Evolutionary conservation across 208 protist genomes (phyloP), one percentile per base, ranked within the genome.

Genomic region (Acanthamoeba royreba): DNA sequence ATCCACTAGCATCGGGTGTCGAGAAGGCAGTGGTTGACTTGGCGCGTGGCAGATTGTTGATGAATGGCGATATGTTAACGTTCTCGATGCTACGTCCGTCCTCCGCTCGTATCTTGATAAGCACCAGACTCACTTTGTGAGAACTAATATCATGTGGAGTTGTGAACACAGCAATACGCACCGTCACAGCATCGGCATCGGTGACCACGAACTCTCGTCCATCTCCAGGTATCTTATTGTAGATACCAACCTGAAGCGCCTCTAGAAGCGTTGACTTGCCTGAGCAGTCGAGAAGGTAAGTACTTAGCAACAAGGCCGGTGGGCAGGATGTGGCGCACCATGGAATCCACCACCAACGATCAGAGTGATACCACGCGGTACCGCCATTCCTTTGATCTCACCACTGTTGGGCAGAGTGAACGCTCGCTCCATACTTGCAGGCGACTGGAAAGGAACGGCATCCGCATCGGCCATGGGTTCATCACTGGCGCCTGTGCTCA

Each of bases 321-420:
- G 9, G 49, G 22, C 4, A 28, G 85, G 72, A 4, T 86, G 43
- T 25, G 8, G 11, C 42, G 8, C 22, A 96, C 92, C 98, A 94
- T 99, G 98, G 92, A 98, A 99, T n/a, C 98, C 98, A 13, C 98
- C 98, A 47, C 98, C 98, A 0, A 98, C 98, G 45, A 99, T 99
- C 15, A 99, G 96, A 2, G 98, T 99, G 33, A 99, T 95, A 11
- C 98, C 98, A 22, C 85, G 93, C 17, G 96, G 98, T 13, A 99
- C 95, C 22, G 97, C 98, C 97, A 99, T 98, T 13, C 98, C 98
- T 28, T 86, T 94, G 2, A 99, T 69, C 0, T 55, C 52, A 7
- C 94, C 95, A 15, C 93, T 95, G 94, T 97, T 96, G 28, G 98
- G 98, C 46, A 99, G 94, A 4, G 47, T 17, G 53, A 99, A 97